A percentile compares a stretch with the other conserved stretches of the same genome.
phyloP scores from a whole-genome alignment of 148 eudicot species.

The Cornus kousa region DNA sequence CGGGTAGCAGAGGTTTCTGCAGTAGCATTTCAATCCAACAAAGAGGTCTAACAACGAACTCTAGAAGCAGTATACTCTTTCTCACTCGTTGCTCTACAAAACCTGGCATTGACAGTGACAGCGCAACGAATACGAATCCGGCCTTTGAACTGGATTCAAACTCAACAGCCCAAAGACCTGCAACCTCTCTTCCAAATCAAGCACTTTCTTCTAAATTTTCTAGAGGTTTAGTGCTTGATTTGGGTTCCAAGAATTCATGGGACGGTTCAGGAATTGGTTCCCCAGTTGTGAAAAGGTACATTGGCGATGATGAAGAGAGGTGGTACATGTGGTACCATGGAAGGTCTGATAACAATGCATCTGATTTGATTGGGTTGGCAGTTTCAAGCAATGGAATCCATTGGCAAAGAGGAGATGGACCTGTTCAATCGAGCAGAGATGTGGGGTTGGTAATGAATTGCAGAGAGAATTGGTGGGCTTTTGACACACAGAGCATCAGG shows the following conservation, averaged over 20 bases:
- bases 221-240: conserved; percentile 19
- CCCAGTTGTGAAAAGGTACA: conserved; percentile 19
- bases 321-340: conserved; percentile 28
- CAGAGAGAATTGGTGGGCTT: conserved; percentile 24
- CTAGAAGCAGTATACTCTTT: neutral
- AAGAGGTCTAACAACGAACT: neutral
- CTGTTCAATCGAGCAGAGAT: conserved; percentile 9
- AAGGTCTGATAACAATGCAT: neutral
- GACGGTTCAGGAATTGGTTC: conserved; percentile 15
- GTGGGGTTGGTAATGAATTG: conserved; percentile 16
- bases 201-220: conserved; percentile 10
- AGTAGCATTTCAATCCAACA: conserved; percentile 4
- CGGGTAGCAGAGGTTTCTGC: neutral
- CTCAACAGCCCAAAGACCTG: neutral
- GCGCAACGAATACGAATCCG: conserved; percentile 8
- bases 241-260: conserved; percentile 18
- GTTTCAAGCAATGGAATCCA: conserved; percentile 20
- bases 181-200: neutral
- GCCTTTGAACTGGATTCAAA: conserved; percentile 5
- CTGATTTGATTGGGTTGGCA: conserved; percentile 17
- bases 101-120: conserved; percentile 21
- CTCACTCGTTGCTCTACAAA: conserved; percentile 10
- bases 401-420: conserved; percentile 18
- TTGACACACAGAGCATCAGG: conserved; percentile 14
- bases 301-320: conserved; percentile 25